These are phyloP conservation scores for Aspergillus hiratsukae DNA, from an alignment of 2,329 filamentous ascomycete species.

Conservation along the genomic window DNA sequence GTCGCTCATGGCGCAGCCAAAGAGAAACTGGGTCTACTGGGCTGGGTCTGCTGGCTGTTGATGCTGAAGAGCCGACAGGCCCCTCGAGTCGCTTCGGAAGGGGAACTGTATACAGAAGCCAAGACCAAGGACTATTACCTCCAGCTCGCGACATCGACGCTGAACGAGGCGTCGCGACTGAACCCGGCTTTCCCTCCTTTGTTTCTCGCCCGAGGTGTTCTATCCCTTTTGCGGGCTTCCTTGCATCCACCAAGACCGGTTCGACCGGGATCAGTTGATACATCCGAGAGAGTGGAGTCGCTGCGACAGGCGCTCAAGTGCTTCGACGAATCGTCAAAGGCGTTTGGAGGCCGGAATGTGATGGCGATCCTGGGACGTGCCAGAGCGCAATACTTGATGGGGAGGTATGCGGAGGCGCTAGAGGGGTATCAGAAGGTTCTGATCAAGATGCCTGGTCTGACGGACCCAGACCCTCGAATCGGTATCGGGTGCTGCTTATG, in stretches of 20 bases:
- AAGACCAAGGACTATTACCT: constrained; percentile 94
- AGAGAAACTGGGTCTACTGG: constrained; percentile 80
- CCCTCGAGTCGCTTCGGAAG: constrained; percentile 62
- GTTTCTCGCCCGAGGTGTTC: constrained; percentile 83
- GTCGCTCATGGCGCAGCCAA: constrained; percentile 66
- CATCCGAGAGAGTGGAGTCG: constrained; percentile 68
- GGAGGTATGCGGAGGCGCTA: constrained; percentile 78
- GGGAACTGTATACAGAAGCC: constrained; percentile 61
- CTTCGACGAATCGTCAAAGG: constrained; percentile 87
- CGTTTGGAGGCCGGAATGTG: constrained; percentile 82
- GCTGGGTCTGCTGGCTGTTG: constrained; percentile 85
- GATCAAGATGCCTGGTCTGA: constrained; percentile 76
- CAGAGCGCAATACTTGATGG: constrained; percentile 78
- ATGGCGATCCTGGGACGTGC: constrained; percentile 89
- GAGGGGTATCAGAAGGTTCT: constrained; percentile 83
- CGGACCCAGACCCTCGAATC: constrained; percentile 91
- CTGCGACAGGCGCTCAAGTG: constrained; percentile 82
- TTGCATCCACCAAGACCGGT: constrained; percentile 68
- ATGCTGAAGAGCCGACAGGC: constrained; percentile 84
- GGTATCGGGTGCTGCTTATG: constrained; percentile 96
- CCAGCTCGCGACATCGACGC: constrained; percentile 78
- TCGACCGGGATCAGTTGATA: constrained; percentile 60
- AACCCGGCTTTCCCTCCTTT: constrained; percentile 90
- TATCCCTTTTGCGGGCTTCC: constrained; percentile 83
- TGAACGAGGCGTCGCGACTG: constrained; percentile 93